A percentile compares a stretch with the other conserved stretches of the same genome.
Evolutionary conservation across 352 stramenopile species (phyloP).

Genomic region (Globisporangium megalacanthum): DNA sequence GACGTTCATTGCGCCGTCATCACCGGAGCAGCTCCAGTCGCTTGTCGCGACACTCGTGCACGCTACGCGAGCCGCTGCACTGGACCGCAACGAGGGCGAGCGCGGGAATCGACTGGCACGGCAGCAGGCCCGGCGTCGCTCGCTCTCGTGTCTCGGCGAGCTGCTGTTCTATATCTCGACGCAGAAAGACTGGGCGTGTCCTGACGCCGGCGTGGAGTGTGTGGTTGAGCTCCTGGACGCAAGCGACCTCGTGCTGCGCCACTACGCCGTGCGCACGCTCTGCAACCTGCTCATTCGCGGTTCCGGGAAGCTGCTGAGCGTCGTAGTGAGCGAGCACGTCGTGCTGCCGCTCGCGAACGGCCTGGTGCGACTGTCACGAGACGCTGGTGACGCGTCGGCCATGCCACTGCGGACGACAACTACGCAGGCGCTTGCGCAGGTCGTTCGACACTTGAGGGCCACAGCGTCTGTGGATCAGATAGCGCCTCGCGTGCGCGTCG

Average conservation of each 20-base stretch:
- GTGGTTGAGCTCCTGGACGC: conserved; percentile 38
- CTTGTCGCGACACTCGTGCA: conserved; percentile 35
- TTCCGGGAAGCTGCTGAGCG: conserved; percentile 20
- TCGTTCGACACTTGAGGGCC: conserved; percentile 40
- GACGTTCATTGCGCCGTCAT: conserved; percentile 62
- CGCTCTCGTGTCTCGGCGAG: conserved; percentile 60
- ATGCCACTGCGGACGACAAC: conserved; percentile 30
- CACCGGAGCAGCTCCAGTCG: conserved; percentile 42
- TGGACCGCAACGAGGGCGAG: background rate
- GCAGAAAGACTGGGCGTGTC: conserved; percentile 38
- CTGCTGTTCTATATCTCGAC: conserved; percentile 72
- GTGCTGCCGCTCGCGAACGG: conserved; percentile 25
- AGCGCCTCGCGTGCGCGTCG: conserved; percentile 20
- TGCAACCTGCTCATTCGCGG: conserved; percentile 63
- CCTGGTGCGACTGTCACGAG: conserved; percentile 17
- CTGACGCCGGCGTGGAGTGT: conserved; percentile 20
- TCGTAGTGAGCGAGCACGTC: conserved; percentile 39
- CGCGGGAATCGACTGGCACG: conserved; percentile 1
- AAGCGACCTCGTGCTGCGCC: conserved; percentile 29
- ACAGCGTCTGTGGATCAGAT: conserved; percentile 19
- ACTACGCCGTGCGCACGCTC: conserved; percentile 54
- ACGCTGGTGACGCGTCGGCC: background rate
- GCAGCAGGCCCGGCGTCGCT: background rate
- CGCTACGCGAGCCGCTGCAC: conserved; percentile 9
- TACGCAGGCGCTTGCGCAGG: conserved; percentile 46